Conservation (phyloP, 192 early-diverging fungal genomes). For the Umbelopsis vinacea region DNA sequence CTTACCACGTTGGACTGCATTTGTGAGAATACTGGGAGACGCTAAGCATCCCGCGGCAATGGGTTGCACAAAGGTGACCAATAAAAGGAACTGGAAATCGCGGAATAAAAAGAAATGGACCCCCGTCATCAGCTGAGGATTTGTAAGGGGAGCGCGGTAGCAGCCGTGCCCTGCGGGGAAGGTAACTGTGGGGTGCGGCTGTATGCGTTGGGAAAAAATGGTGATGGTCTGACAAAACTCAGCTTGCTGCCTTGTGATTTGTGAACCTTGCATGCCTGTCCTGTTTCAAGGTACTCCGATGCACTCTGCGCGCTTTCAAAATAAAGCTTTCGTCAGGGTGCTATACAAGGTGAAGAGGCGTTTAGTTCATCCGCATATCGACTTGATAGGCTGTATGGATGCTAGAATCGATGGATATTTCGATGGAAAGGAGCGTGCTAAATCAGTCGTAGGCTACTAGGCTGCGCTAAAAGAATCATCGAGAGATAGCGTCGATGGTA, state of each 20-base stretch:
- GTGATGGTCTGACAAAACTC: background rate
- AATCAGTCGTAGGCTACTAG: no score
- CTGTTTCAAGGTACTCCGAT: background rate
- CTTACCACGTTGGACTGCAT: no score
- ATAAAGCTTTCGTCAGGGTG: background rate
- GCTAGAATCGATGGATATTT: no score
- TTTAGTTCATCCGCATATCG: background rate
- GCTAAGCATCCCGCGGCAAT: background rate
- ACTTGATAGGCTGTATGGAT: no score
- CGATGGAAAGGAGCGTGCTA: no score
- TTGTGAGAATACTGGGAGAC: no score
- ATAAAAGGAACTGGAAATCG: conserved; percentile 2
- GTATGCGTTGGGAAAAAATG: conserved; percentile 1
- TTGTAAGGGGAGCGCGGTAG: background rate
- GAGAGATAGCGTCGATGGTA: no score
- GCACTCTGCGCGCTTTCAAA: background rate
- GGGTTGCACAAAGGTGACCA: background rate
- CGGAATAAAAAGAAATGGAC: background rate
- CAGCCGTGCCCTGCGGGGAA: background rate
- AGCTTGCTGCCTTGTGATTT: conserved; percentile 3
- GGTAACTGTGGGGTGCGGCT: conserved; percentile 4
- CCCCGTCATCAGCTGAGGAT: no score
- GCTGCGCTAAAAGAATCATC: no score
- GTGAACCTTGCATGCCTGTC: background rate
- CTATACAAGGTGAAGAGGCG: background rate